Conservation (phyloP, 179 eudicot genomes). For the Kewa caespitosa region DNA sequence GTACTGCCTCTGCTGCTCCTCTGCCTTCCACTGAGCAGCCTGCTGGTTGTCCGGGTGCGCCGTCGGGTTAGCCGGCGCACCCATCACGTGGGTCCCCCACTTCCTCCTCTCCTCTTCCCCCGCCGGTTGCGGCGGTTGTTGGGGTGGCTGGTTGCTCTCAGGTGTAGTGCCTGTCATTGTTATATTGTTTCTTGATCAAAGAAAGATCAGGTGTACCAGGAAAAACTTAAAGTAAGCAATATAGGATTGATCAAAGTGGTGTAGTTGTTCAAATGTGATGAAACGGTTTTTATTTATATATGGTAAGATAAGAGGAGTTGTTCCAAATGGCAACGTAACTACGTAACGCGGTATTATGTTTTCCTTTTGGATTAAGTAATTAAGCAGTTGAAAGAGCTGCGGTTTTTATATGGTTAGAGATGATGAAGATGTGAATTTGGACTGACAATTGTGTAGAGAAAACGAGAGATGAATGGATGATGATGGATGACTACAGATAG, state of each 20-base stretch:
- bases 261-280: neutral
- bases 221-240: neutral
- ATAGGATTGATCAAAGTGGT: neutral
- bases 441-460: neutral
- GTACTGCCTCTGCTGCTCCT: slow-evolving; percentile 36
- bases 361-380: slow-evolving; percentile 3
- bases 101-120: slow-evolving; percentile 38
- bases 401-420: neutral
- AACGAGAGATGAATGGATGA: neutral
- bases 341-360: neutral
- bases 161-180: slow-evolving; percentile 20
- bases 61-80: slow-evolving; percentile 59
- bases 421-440: too few relatives aligned
- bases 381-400: neutral
- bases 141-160: neutral
- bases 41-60: slow-evolving; percentile 62
- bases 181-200: neutral
- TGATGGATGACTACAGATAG: neutral
- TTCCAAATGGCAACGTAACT: neutral
- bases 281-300: neutral
- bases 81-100: slow-evolving; percentile 83
- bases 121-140: neutral
- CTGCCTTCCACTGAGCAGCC: slow-evolving; percentile 60
- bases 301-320: neutral
- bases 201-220: too few relatives aligned